Percentiles rank a stretch among this genome's conserved stretches.
These are phyloP conservation scores for Ogataea angusta DNA, from an alignment of 805 yeast species.

Conservation along the genomic window DNA sequence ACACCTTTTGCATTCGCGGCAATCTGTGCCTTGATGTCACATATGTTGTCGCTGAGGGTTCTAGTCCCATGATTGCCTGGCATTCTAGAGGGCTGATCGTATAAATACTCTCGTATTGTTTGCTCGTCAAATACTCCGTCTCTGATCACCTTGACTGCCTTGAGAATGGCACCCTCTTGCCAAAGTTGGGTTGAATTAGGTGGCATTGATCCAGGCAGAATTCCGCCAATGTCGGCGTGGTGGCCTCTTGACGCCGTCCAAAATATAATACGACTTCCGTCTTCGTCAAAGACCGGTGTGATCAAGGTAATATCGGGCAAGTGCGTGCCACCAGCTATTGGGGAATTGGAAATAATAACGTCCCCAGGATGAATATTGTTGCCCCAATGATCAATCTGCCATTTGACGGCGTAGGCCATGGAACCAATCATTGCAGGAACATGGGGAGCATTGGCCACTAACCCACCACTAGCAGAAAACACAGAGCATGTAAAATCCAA, in stretches of 20 bases:
- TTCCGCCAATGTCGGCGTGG: constrained; percentile 62
- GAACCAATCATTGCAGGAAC: constrained; percentile 48
- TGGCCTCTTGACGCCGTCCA: constrained; percentile 60
- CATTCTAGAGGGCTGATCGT: constrained; percentile 42
- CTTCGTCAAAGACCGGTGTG: constrained; percentile 50
- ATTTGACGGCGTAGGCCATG: constrained; percentile 41
- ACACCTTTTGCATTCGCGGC: constrained; percentile 53
- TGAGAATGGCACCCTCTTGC: constrained; percentile 57
- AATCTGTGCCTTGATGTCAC: constrained; percentile 47
- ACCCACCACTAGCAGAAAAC: constrained; percentile 41
- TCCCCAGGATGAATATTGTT: constrained; percentile 40
- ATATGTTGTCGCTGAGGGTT: constrained; percentile 49
- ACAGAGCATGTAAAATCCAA: constrained; percentile 47
- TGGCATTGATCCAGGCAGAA: constrained; percentile 56
- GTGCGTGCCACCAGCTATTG: constrained; percentile 46
- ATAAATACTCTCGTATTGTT: constrained; percentile 42
- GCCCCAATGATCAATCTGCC: constrained; percentile 39
- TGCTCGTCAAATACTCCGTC: constrained; percentile 53
- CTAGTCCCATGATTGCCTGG: constrained; percentile 59
- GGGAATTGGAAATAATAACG: constrained; percentile 41
- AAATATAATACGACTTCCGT: constrained; percentile 42
- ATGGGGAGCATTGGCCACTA: constrained; percentile 30
- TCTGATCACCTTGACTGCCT: constrained; percentile 48
- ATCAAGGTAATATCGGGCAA: constrained; percentile 53
- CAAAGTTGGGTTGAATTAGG: constrained; percentile 50